Conservation (phyloP, 2,329 filamentous ascomycete species). For the Paecilomyces sp. region DNA sequence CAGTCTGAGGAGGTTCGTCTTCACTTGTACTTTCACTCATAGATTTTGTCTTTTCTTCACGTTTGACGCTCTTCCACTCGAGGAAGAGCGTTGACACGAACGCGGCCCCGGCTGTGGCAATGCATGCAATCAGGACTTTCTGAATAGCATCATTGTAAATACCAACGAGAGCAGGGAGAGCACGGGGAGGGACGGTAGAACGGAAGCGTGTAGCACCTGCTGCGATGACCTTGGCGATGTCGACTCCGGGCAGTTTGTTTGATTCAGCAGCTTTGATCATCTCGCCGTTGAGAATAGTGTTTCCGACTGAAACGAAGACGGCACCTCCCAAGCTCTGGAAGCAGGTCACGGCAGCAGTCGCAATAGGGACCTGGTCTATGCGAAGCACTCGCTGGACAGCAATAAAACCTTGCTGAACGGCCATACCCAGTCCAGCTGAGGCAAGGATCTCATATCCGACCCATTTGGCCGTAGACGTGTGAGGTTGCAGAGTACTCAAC, state of each 20-base stretch:
- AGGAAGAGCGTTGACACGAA: constrained; percentile 7
- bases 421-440: constrained; percentile 15
- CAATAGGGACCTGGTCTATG: constrained; percentile 11
- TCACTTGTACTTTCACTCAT: not conserved
- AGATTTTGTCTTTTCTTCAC: not conserved
- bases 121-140: constrained; percentile 8
- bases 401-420: constrained; percentile 11
- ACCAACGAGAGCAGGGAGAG: constrained; percentile 2
- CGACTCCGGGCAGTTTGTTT: constrained; percentile 7
- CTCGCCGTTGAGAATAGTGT: constrained; percentile 12
- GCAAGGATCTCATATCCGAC: constrained; percentile 19
- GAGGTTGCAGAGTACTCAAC: constrained; percentile 12
- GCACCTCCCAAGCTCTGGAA: constrained; percentile 13
- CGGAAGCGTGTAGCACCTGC: constrained; percentile 10
- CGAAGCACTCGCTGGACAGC: constrained; percentile 12
- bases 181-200: constrained; percentile 2
- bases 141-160: constrained; percentile 12
- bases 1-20: too few species aligned
- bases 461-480: constrained; percentile 13
- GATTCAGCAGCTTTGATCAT: constrained; percentile 5
- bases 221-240: constrained; percentile 7
- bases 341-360: constrained; percentile 11
- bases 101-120: constrained; percentile 7
- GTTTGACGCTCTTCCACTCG: constrained; percentile 1
- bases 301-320: constrained; percentile 14